A percentile compares a stretch with the other conserved stretches of the same genome.
phyloP scores from a whole-genome alignment of 768 basidiomycete species.

The Amanita pallidorosea region DNA sequence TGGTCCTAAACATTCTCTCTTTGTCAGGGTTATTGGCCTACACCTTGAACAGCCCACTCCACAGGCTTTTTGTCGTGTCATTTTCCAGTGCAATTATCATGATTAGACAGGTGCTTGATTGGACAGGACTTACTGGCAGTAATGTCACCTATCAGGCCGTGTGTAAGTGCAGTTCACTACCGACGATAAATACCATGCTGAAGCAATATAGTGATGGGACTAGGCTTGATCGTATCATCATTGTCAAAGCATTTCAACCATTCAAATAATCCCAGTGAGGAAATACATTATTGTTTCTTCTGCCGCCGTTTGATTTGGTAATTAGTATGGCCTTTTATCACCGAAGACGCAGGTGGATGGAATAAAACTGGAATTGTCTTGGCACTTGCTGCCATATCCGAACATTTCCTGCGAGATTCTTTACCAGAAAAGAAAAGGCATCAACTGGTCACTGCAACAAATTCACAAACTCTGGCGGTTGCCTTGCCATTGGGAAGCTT shows the following conservation, averaged over 20 bases:
- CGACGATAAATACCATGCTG: not conserved
- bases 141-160: slow-evolving; percentile 37
- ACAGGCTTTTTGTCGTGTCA: slow-evolving; percentile 48
- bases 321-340: slow-evolving; percentile 71
- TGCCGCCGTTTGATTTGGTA: slow-evolving; percentile 2
- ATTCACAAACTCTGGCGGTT: slow-evolving; percentile 15
- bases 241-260: slow-evolving; percentile 70
- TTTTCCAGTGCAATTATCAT: slow-evolving; percentile 40
- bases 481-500: slow-evolving; percentile 57
- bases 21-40: slow-evolving; percentile 46
- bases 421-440: not conserved
- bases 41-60: slow-evolving; percentile 34
- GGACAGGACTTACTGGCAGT: slow-evolving; percentile 27
- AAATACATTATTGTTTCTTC: not conserved
- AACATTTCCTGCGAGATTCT: slow-evolving; percentile 24
- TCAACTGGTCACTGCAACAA: slow-evolving; percentile 6
- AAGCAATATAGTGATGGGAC: slow-evolving; percentile 37
- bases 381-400: slow-evolving; percentile 41
- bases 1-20: slow-evolving; percentile 35
- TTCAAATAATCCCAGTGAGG: slow-evolving; percentile 66
- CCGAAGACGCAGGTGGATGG: slow-evolving; percentile 53
- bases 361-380: slow-evolving; percentile 57
- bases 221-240: slow-evolving; percentile 58
- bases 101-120: slow-evolving; percentile 40
- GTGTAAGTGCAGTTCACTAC: slow-evolving; percentile 21